A percentile compares a stretch with the other conserved stretches of the same genome.
Evolutionary conservation across 805 yeast species (phyloP).

Genomic region (Barnettozyma populi): DNA sequence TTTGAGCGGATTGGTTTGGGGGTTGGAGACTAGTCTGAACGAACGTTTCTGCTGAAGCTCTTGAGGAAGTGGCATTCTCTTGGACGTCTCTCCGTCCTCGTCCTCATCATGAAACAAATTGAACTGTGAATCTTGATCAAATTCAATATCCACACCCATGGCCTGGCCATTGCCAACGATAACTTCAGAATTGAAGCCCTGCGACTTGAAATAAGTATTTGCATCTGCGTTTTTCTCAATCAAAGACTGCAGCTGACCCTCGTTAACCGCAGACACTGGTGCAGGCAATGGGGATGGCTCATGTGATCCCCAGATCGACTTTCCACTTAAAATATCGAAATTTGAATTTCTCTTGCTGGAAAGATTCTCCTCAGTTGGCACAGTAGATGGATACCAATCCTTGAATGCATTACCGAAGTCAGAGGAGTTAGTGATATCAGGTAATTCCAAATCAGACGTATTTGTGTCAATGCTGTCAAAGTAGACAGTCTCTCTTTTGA

Average conservation of each 20-base stretch:
- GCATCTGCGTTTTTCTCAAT: slow-evolving; percentile 10
- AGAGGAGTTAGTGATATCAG: slow-evolving; percentile 43
- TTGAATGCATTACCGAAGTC: slow-evolving; percentile 42
- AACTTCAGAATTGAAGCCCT: slow-evolving; percentile 16
- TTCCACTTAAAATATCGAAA: slow-evolving; percentile 7
- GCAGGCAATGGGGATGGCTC: slow-evolving; percentile 1
- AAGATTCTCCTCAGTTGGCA: not conserved
- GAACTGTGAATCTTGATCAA: slow-evolving; percentile 14
- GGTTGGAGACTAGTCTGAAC: slow-evolving; percentile 6
- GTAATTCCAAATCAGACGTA: slow-evolving; percentile 24
- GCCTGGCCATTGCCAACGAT: slow-evolving; percentile 17
- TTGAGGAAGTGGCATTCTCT: not conserved
- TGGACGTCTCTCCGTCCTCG: not conserved
- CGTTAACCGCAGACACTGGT: slow-evolving; percentile 11
- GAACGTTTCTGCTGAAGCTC: not conserved
- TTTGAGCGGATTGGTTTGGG: slow-evolving; percentile 1
- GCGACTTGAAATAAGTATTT: slow-evolving; percentile 16
- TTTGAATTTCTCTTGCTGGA: not conserved
- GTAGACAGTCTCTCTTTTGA: slow-evolving; percentile 1
- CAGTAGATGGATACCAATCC: slow-evolving; percentile 23
- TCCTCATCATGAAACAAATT: slow-evolving; percentile 4
- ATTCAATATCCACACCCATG: slow-evolving; percentile 21
- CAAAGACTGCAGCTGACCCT: slow-evolving; percentile 14
- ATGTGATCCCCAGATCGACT: slow-evolving; percentile 22
- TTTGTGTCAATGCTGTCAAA: slow-evolving; percentile 2